These are phyloP conservation scores for Lodderomyces oxycetoniae DNA, from an alignment of 1,139 yeast species.

Conservation along the genomic window DNA sequence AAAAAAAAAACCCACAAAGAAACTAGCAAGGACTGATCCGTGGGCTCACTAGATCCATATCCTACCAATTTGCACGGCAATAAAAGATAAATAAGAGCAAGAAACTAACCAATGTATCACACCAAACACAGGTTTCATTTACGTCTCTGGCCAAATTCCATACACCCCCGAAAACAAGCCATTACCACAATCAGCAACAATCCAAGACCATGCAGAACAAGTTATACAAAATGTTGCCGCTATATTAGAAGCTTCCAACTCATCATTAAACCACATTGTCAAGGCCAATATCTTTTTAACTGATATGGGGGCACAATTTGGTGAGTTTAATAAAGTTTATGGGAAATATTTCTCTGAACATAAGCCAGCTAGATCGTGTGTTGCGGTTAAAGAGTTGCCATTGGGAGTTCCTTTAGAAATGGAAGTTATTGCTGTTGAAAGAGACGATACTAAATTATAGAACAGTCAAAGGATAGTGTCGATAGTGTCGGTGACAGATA, in stretches of 20 bases:
- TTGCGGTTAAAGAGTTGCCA: constrained; percentile 85
- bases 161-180: constrained; percentile 79
- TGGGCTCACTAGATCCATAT: background rate
- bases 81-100: background rate
- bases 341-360: constrained; percentile 73
- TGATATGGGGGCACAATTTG: constrained; percentile 73
- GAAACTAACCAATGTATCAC: constrained; percentile 4
- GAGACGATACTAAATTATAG: constrained; percentile 38
- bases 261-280: constrained; percentile 75
- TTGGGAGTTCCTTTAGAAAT: constrained; percentile 69
- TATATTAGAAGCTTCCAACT: constrained; percentile 77
- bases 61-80: background rate
- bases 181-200: constrained; percentile 59
- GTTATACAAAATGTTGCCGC: constrained; percentile 70
- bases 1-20: constrained; percentile 6
- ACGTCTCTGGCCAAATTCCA: constrained; percentile 95
- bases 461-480: too few relatives aligned
- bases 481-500: too few relatives aligned
- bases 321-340: constrained; percentile 77
- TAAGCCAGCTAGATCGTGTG: constrained; percentile 95
- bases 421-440: constrained; percentile 78
- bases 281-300: constrained; percentile 85
- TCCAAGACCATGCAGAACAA: constrained; percentile 82
- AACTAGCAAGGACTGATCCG: too few relatives aligned
- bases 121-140: constrained; percentile 53